Percentiles rank a stretch among this genome's conserved stretches.
Conservation (phyloP, 1,139 yeast species). For the Geotrichum candidum region DNA sequence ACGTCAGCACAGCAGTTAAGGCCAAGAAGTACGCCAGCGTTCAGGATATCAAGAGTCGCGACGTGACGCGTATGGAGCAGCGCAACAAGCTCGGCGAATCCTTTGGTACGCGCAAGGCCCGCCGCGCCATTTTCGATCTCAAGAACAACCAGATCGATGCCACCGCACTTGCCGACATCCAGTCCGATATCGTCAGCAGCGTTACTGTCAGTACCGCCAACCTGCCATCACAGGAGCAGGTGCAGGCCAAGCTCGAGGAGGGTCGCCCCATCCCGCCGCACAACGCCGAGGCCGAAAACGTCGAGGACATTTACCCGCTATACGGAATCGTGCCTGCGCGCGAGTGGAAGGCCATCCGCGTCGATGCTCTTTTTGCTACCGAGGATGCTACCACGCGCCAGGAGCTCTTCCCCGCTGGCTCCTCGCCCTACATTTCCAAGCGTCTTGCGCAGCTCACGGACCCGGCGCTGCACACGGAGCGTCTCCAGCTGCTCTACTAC, state of each 20-base stretch:
- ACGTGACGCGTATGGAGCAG: constrained; percentile 45
- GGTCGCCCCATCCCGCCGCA: constrained; percentile 84
- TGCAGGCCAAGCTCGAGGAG: constrained; percentile 47
- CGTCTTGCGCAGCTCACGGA: constrained; percentile 40
- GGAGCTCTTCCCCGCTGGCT: constrained; percentile 50
- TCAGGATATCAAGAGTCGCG: constrained; percentile 47
- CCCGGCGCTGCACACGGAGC: constrained; percentile 41
- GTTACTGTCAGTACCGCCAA: constrained; percentile 65
- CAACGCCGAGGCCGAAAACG: constrained; percentile 67
- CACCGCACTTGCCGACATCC: constrained; percentile 65
- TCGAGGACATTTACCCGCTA: constrained; percentile 76
- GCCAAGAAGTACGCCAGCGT: constrained; percentile 41
- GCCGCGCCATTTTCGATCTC: constrained; percentile 75
- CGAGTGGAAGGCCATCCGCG: constrained; percentile 61
- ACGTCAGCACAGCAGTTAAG: constrained; percentile 43
- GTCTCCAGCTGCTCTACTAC: constrained; percentile 67
- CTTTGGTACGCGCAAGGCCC: constrained; percentile 95
- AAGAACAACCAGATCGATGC: constrained; percentile 85
- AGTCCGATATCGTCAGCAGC: constrained; percentile 74
- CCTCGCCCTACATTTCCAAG: constrained; percentile 50
- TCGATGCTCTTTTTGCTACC: constrained; percentile 50
- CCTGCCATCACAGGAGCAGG: constrained; percentile 63
- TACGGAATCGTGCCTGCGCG: constrained; percentile 59
- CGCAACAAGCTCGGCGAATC: constrained; percentile 88
- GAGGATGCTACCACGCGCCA: constrained; percentile 44